A percentile compares a stretch with the other conserved stretches of the same genome.
Evolutionary conservation across 129 eudicot genomes (phyloP).

Genomic region (Escallonia herrerae): DNA sequence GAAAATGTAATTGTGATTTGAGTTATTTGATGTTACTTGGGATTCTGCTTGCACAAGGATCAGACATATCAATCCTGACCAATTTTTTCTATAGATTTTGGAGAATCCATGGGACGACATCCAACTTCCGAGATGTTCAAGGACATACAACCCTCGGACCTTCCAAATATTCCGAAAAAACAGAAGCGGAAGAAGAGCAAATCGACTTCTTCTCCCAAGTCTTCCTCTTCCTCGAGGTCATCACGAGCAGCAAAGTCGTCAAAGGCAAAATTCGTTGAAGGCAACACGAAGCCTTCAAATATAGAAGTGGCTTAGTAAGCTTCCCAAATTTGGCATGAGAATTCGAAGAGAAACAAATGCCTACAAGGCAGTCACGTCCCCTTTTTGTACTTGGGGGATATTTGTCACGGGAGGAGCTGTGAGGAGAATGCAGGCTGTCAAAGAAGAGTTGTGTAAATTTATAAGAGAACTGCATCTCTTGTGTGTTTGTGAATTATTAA

Average conservation of each 20-base stretch:
- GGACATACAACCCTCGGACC: slow-evolving; percentile 47
- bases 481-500: background rate
- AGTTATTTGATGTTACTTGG: no score
- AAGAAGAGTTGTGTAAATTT: background rate
- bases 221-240: slow-evolving; percentile 45
- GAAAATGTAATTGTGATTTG: no score
- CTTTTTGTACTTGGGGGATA: background rate
- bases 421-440: slow-evolving; percentile 4
- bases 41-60: no score
- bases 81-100: slow-evolving; percentile 39
- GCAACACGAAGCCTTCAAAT: slow-evolving; percentile 15
- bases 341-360: background rate
- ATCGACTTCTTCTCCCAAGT: slow-evolving; percentile 44
- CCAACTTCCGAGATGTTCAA: slow-evolving; percentile 36
- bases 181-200: slow-evolving; percentile 51
- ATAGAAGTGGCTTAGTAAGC: slow-evolving; percentile 42
- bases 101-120: slow-evolving; percentile 47
- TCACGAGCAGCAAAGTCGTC: slow-evolving; percentile 42
- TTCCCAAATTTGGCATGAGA: background rate
- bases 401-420: slow-evolving; percentile 1
- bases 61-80: background rate
- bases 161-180: slow-evolving; percentile 60
- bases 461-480: background rate
- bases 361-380: slow-evolving; percentile 6
- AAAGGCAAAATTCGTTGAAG: slow-evolving; percentile 44